A percentile compares a stretch with the other conserved stretches of the same genome.
Evolutionary conservation across 2,329 filamentous ascomycete species (phyloP).

Genomic region (Monosporascus sp.): DNA sequence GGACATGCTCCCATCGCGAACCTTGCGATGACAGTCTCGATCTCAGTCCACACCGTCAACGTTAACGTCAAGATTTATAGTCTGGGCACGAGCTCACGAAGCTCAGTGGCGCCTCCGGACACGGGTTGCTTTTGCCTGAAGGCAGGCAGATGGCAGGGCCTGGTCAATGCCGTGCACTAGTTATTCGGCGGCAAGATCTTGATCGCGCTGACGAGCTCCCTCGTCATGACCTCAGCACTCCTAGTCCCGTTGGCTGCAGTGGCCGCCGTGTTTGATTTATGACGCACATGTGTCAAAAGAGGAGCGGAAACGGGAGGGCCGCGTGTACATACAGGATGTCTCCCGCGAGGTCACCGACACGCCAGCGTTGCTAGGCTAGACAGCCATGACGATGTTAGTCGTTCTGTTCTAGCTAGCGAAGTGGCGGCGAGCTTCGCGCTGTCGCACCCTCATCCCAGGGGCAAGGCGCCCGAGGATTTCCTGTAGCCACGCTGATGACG

Average conservation of each 20-base stretch:
- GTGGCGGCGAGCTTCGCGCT: no score
- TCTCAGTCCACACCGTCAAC: conserved; percentile 34
- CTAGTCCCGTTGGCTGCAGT: conserved; percentile 25
- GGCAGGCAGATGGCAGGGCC: conserved; percentile 15
- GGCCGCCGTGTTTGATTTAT: conserved; percentile 22
- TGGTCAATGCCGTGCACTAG: conserved; percentile 16
- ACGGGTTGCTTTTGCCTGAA: conserved; percentile 24
- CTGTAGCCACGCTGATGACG: no score
- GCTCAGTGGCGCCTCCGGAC: conserved; percentile 21
- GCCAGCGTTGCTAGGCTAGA: no score
- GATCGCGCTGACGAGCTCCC: conserved; percentile 19
- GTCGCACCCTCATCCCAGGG: no score
- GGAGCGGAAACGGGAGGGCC: background rate
- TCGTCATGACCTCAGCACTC: conserved; percentile 20
- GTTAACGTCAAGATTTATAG: conserved; percentile 33
- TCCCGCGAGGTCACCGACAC: no score
- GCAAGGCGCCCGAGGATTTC: no score
- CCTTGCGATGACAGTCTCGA: conserved; percentile 31
- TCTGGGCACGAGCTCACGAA: conserved; percentile 26
- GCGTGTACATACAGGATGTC: no score
- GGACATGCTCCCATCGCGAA: conserved; percentile 35
- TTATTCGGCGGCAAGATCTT: conserved; percentile 17
- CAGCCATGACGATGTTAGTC: no score
- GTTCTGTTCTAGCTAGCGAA: no score
- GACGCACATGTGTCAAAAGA: conserved; percentile 14